Base-by-base conservation (phyloP, 352 stramenopile species). In the Phytopythium delawarense region DNA sequence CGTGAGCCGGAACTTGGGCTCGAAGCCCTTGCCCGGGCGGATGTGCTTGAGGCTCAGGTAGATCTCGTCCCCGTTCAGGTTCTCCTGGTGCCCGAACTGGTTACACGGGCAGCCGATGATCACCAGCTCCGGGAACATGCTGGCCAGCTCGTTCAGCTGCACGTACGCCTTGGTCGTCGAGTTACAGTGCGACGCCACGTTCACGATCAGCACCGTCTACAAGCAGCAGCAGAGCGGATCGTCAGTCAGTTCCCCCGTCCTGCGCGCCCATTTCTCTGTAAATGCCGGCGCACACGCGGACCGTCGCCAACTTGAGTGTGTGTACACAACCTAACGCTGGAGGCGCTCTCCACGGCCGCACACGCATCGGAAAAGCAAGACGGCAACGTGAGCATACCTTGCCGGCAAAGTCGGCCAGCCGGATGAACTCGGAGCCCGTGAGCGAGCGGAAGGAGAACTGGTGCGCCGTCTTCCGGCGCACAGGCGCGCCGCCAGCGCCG, bases 81-180 rank as follows among this genome's bases (percentile, higher is more conserved):
- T 92, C 69, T 92, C 83, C 67, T 92, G 83, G 64, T 92, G 83
- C 13, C 83, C 81, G 55, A 92, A 92, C 69, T 90, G 83, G 65
- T 92, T 92, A 65, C 83, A 92, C 40, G 83, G 83, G 39, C 79
- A 92, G 32, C 81, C 83, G 48, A 92, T 74, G 60, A 92, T 76
- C 50, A 88, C 78, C 16, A 92, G 71, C 18, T 88, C 74, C 1
- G 83, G 83, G 62, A 85, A 90, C 60, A 69, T 70, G 59, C 69
- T 63, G 28, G 75, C 74, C 50, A 92, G 66, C 18, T 90, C 81
- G 55, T 89, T 92, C 15, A 92, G 73, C 69, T 90, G 78, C 57
- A 71, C 30, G 65, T 92, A 92, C 44, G 75, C 79, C 63, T 88
- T 89, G 53, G 74, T 78, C 18, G 83, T 92, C 39, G 83, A 90